Conservation (phyloP, 495 filamentous ascomycete species). For the Tuber aestivum region DNA sequence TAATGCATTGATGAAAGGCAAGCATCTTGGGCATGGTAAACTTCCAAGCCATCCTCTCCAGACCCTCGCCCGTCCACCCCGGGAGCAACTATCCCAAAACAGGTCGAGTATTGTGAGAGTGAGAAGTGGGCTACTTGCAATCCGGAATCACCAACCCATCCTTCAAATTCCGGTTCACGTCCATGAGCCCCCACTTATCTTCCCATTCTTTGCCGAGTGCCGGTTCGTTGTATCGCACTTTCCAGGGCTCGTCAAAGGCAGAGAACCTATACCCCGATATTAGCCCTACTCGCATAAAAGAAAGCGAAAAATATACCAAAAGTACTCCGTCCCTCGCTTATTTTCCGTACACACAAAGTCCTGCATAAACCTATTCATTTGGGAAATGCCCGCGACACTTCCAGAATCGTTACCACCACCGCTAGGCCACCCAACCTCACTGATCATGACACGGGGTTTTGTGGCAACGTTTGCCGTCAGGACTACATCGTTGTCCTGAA, state of each 20-base stretch:
- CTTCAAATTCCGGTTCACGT: slow-evolving; percentile 79
- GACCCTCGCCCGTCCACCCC: not conserved
- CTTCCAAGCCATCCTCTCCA: not conserved
- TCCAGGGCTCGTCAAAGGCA: slow-evolving; percentile 96
- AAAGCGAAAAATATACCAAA: slow-evolving; percentile 58
- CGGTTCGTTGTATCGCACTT: slow-evolving; percentile 61
- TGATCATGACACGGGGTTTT: slow-evolving; percentile 66
- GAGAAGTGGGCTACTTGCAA: slow-evolving; percentile 46
- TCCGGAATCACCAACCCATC: slow-evolving; percentile 77
- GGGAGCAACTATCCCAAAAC: not conserved
- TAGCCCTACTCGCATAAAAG: not conserved
- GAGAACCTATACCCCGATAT: slow-evolving; percentile 57
- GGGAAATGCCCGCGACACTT: slow-evolving; percentile 67
- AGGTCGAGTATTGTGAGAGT: not conserved
- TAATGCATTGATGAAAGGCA: not conserved
- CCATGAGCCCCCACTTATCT: slow-evolving; percentile 93
- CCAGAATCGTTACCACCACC: slow-evolving; percentile 67
- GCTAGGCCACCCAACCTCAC: slow-evolving; percentile 89
- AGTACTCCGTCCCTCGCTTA: slow-evolving; percentile 78
- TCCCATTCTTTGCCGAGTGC: slow-evolving; percentile 71
- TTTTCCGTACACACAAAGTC: slow-evolving; percentile 78
- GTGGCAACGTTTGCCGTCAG: slow-evolving; percentile 53
- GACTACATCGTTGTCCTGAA: slow-evolving; percentile 58
- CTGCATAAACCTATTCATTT: slow-evolving; percentile 83
- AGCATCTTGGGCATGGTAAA: not conserved